A percentile compares a stretch with the other conserved stretches of the same genome.
Evolutionary conservation across 768 basidiomycete species (phyloP).

Genomic region (Neoboletus magnificus): DNA sequence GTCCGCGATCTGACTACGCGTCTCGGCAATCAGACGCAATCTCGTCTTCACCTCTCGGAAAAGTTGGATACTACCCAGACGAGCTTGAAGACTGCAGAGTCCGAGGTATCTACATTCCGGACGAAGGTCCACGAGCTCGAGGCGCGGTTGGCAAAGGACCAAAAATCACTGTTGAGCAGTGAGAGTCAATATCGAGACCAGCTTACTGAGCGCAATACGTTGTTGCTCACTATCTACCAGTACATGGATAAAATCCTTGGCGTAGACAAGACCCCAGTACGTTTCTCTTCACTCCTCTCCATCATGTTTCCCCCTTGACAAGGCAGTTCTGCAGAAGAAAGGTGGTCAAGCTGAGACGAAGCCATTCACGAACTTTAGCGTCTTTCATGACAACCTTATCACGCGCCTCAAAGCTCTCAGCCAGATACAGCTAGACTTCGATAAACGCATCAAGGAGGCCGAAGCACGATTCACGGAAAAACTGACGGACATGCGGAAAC

Average conservation of each 20-base stretch:
- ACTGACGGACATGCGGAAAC: conserved; percentile 75
- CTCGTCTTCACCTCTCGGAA: conserved; percentile 80
- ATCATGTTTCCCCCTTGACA: neutral
- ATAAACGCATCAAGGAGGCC: conserved; percentile 76
- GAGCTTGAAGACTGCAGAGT: conserved; percentile 61
- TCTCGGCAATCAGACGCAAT: conserved; percentile 83
- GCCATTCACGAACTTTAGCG: conserved; percentile 88
- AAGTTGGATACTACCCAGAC: conserved; percentile 77
- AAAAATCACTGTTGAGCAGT: conserved; percentile 62
- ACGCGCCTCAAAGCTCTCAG: conserved; percentile 80
- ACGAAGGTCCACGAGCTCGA: conserved; percentile 73
- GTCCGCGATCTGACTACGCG: conserved; percentile 77
- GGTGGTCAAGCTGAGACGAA: conserved; percentile 77
- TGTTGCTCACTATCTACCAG: conserved; percentile 89
- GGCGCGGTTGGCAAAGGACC: conserved; percentile 75
- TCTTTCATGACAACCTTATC: conserved; percentile 94
- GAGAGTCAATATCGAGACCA: conserved; percentile 89
- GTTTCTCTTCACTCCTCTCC: conserved; percentile 28
- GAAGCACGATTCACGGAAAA: conserved; percentile 73
- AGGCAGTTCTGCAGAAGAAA: conserved; percentile 53
- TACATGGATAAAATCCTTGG: conserved; percentile 94
- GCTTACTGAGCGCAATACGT: conserved; percentile 87
- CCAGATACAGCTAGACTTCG: conserved; percentile 83
- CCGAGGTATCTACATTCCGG: conserved; percentile 58
- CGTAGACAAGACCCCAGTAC: conserved; percentile 78